A percentile compares a stretch with the other conserved stretches of the same genome.
Conservation (phyloP, 768 basidiomycete species). For the Rhizopogon roseolus region DNA sequence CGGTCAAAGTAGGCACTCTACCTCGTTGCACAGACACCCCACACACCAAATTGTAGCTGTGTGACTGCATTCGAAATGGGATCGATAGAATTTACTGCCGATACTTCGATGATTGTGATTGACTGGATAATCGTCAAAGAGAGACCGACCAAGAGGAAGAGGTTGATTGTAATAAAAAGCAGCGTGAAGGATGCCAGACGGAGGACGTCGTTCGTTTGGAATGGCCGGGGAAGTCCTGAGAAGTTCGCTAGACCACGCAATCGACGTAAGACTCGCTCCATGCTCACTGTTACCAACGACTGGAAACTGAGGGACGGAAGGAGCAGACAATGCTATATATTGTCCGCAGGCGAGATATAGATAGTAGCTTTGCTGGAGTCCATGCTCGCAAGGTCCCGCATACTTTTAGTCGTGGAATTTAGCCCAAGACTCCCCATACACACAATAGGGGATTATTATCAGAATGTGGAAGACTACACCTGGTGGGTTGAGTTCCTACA, state of each 20-base stretch:
- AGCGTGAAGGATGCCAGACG: slow-evolving; percentile 44
- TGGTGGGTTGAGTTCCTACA: not conserved
- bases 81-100: slow-evolving; percentile 22
- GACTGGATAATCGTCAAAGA: slow-evolving; percentile 72
- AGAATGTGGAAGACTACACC: not conserved
- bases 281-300: not conserved
- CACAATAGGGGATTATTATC: not conserved
- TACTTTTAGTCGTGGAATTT: not conserved
- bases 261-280: not conserved
- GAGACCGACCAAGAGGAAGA: slow-evolving; percentile 71
- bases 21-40: slow-evolving; percentile 76
- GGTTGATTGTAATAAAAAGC: slow-evolving; percentile 60
- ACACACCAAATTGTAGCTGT: slow-evolving; percentile 70
- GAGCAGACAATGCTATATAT: not conserved
- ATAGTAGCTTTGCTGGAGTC: not conserved
- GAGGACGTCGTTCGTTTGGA: slow-evolving; percentile 41
- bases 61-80: slow-evolving; percentile 51
- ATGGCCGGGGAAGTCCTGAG: slow-evolving; percentile 24
- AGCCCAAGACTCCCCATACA: not conserved
- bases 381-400: not conserved
- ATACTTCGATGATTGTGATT: slow-evolving; percentile 54
- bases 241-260: not conserved
- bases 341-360: not conserved
- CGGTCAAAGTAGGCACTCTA: slow-evolving; percentile 7
- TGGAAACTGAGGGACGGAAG: not conserved